A percentile compares a stretch with the other conserved stretches of the same genome.
These are phyloP conservation scores for Leucaena leucocephala DNA, from an alignment of 306 rosid genomes.

Conservation along the genomic window DNA sequence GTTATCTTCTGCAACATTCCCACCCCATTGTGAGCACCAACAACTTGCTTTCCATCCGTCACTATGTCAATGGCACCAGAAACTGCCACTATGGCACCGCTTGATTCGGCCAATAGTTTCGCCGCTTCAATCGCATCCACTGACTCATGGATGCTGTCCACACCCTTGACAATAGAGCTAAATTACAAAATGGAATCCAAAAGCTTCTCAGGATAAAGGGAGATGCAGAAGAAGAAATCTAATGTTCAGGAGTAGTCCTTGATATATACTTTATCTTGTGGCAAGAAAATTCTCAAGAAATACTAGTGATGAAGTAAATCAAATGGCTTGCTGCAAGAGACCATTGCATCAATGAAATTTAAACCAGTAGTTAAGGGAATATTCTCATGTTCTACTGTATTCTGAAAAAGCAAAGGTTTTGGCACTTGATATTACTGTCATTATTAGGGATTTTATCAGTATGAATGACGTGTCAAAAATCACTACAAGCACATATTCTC, in stretches of 20 bases:
- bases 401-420: neutral
- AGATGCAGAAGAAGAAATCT: neutral
- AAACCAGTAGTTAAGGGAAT: neutral
- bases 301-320: neutral
- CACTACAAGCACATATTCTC: neutral
- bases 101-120: constrained; percentile 64
- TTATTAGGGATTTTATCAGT: constrained; percentile 10
- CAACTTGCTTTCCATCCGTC: constrained; percentile 73
- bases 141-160: constrained; percentile 75
- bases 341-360: neutral
- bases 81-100: constrained; percentile 80
- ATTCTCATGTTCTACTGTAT: neutral
- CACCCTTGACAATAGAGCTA: constrained; percentile 60
- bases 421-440: neutral
- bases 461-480: neutral
- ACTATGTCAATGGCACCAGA: constrained; percentile 86
- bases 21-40: constrained; percentile 90
- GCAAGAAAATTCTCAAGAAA: neutral
- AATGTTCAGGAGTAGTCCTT: neutral
- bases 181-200: constrained; percentile 26
- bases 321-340: constrained; percentile 8
- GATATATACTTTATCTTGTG: neutral
- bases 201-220: neutral
- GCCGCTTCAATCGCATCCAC: constrained; percentile 84
- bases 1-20: constrained; percentile 86